Conservation (phyloP, 805 yeast genomes). For the Candida nemodendra region DNA sequence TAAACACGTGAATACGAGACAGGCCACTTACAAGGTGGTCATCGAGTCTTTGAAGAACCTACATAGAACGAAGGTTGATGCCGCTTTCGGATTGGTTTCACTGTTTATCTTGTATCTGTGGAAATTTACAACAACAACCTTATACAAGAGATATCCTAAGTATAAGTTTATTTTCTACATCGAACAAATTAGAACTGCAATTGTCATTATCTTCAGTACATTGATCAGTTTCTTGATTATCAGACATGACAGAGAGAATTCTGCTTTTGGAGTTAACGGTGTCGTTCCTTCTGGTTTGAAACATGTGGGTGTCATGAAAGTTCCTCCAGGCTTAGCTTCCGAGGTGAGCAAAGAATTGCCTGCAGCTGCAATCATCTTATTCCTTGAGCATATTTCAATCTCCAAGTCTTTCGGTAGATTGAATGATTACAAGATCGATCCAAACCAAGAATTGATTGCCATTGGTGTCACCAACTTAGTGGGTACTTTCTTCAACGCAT, state of each 20-base stretch:
- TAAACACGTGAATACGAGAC: slow-evolving; percentile 67
- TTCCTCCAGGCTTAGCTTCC: slow-evolving; percentile 57
- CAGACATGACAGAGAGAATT: slow-evolving; percentile 37
- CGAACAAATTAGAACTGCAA: slow-evolving; percentile 76
- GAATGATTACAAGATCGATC: slow-evolving; percentile 85
- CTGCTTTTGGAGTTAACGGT: slow-evolving; percentile 64
- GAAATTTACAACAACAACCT: slow-evolving; percentile 61
- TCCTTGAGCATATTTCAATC: slow-evolving; percentile 90
- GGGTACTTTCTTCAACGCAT: slow-evolving; percentile 90
- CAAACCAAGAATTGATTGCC: slow-evolving; percentile 92
- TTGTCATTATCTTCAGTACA: slow-evolving; percentile 79
- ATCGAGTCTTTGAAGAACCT: slow-evolving; percentile 71
- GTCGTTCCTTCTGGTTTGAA: slow-evolving; percentile 78
- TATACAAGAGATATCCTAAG: slow-evolving; percentile 64
- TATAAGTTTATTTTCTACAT: slow-evolving; percentile 63
- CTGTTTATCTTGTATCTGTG: slow-evolving; percentile 69
- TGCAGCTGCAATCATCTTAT: slow-evolving; percentile 76
- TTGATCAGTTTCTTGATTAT: slow-evolving; percentile 78
- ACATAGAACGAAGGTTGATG: slow-evolving; percentile 68
- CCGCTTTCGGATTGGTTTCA: slow-evolving; percentile 84
- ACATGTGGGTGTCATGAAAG: slow-evolving; percentile 68
- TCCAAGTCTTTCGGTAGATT: slow-evolving; percentile 91
- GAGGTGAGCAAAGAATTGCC: slow-evolving; percentile 78
- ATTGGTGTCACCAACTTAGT: slow-evolving; percentile 88
- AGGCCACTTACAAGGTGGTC: slow-evolving; percentile 65